Evolutionary conservation across 768 basidiomycete genomes (phyloP).

Genomic region (Lentinula edodes): DNA sequence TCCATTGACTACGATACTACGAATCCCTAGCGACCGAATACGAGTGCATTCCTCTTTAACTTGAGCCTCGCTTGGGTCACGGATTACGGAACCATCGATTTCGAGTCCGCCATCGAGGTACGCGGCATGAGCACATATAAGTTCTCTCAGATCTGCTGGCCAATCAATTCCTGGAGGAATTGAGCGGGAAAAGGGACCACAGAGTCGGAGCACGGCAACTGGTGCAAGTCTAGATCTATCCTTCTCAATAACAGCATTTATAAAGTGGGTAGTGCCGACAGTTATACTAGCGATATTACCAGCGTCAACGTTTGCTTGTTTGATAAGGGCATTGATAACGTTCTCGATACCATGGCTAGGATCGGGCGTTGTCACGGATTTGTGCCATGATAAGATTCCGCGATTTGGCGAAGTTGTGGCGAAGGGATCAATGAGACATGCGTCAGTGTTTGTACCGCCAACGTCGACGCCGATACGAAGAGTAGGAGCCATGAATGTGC

Average conservation of each 20-base stretch:
- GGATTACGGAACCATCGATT: constrained; percentile 43
- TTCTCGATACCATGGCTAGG: constrained; percentile 45
- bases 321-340: constrained; percentile 35
- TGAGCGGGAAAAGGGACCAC: constrained; percentile 44
- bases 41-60: constrained; percentile 30
- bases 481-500: background rate
- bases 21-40: constrained; percentile 26
- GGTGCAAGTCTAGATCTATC: constrained; percentile 39
- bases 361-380: constrained; percentile 46
- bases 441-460: constrained; percentile 7
- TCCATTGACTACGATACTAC: constrained; percentile 37
- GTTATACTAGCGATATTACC: constrained; percentile 37
- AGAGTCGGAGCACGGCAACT: constrained; percentile 55
- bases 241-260: constrained; percentile 48
- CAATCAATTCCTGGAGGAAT: constrained; percentile 52
- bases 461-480: constrained; percentile 7
- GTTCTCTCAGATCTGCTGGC: constrained; percentile 34
- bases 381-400: constrained; percentile 26
- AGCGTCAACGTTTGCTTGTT: constrained; percentile 22
- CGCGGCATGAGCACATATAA: constrained; percentile 31
- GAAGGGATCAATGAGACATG: constrained; percentile 8
- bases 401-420: constrained; percentile 16
- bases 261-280: constrained; percentile 50
- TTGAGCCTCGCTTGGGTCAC: constrained; percentile 29
- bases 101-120: constrained; percentile 25